Conservation (phyloP, 306 rosid genomes). For the Trifolium subterraneum region DNA sequence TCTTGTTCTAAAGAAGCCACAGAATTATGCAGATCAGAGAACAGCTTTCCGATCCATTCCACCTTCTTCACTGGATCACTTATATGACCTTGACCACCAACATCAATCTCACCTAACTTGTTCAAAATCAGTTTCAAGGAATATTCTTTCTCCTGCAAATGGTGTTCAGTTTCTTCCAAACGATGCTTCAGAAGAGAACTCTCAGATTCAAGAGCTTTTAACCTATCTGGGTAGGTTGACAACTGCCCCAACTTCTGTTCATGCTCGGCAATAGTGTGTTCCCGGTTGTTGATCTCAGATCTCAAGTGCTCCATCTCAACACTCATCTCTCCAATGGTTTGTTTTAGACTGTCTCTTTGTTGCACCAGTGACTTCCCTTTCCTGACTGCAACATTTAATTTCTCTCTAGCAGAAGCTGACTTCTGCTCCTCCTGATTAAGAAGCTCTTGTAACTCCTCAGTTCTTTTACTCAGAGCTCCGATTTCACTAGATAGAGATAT, state of each 20-base stretch:
- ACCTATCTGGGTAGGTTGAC: conserved; percentile 61
- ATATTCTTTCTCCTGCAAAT: conserved; percentile 69
- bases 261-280: conserved; percentile 60
- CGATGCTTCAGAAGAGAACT: conserved; percentile 59
- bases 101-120: conserved; percentile 63
- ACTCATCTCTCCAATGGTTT: conserved; percentile 66
- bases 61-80: conserved; percentile 72
- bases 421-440: conserved; percentile 92
- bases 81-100: conserved; percentile 53
- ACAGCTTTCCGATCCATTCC: conserved; percentile 66
- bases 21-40: conserved; percentile 55
- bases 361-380: conserved; percentile 93
- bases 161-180: conserved; percentile 64
- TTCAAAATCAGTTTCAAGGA: conserved; percentile 58
- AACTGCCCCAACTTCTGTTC: conserved; percentile 66
- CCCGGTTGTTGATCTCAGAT: conserved; percentile 62
- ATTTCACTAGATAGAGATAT: conserved; percentile 63
- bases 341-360: conserved; percentile 85
- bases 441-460: conserved; percentile 71
- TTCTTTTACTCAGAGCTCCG: conserved; percentile 61
- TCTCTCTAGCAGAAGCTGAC: conserved; percentile 85
- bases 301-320: conserved; percentile 65
- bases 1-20: conserved; percentile 74
- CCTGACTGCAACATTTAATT: conserved; percentile 87
- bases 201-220: conserved; percentile 78